These are phyloP conservation scores for Cutaneotrichosporon dermatis DNA, from an alignment of 1,284 basidiomycete genomes.

Conservation along the genomic window DNA sequence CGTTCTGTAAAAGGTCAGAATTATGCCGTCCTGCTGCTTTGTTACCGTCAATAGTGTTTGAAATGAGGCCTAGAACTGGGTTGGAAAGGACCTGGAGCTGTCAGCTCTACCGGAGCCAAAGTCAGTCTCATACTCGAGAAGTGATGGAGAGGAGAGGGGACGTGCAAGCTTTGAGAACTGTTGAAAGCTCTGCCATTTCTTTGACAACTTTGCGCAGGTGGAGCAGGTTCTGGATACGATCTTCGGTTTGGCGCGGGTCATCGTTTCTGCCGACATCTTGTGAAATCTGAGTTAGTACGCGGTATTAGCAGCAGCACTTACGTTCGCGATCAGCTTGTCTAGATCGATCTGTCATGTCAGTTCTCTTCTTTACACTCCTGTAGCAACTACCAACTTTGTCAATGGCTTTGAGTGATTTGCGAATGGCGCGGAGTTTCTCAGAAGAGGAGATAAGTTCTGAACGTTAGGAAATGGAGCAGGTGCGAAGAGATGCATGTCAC, in stretches of 20 bases:
- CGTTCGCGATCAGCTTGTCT: slow-evolving; percentile 76
- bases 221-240: slow-evolving; percentile 26
- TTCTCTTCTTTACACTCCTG: not conserved
- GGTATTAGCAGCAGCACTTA: slow-evolving; percentile 39
- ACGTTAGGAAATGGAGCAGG: too few species aligned
- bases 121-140: not conserved
- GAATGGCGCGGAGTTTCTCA: slow-evolving; percentile 65
- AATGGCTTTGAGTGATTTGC: slow-evolving; percentile 63
- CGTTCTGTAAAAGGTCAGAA: slow-evolving; percentile 6
- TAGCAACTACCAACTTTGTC: slow-evolving; percentile 50
- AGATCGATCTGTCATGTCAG: slow-evolving; percentile 61
- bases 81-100: not conserved
- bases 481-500: slow-evolving; percentile 41
- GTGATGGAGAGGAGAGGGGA: not conserved
- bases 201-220: slow-evolving; percentile 24
- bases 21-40: too few species aligned
- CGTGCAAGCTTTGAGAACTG: slow-evolving; percentile 4
- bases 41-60: slow-evolving; percentile 16
- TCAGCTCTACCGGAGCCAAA: too few species aligned
- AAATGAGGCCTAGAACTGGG: slow-evolving; percentile 1
- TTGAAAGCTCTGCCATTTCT: slow-evolving; percentile 12
- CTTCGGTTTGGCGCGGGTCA: slow-evolving; percentile 19
- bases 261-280: slow-evolving; percentile 2
- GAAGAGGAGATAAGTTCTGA: slow-evolving; percentile 70
- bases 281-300: slow-evolving; percentile 11